Conservation (phyloP, 495 filamentous ascomycete species). For the Annulohypoxylon maeteangense region DNA sequence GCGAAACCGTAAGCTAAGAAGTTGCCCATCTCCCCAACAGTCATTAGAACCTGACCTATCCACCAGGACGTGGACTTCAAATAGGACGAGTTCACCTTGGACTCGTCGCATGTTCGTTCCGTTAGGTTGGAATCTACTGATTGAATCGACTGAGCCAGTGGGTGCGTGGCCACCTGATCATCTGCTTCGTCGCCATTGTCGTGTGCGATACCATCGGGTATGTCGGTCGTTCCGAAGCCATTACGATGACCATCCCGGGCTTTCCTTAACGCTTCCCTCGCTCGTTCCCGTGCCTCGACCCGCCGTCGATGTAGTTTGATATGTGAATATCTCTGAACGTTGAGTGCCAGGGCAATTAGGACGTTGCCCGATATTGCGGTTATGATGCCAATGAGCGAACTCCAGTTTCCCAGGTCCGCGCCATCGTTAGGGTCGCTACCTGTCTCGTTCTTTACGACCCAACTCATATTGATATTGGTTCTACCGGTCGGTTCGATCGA, state of each 20-base stretch:
- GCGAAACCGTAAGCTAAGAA: constrained; percentile 98
- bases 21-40: constrained; percentile 91
- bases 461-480: constrained; percentile 27
- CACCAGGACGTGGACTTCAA: constrained; percentile 95
- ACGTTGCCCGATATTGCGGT: constrained; percentile 92
- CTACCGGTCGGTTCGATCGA: constrained; percentile 32
- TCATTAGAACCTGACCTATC: constrained; percentile 90
- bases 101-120: constrained; percentile 48
- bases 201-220: constrained; percentile 28
- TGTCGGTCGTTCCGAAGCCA: constrained; percentile 39
- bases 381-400: constrained; percentile 91
- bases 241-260: constrained; percentile 48
- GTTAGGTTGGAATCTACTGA: constrained; percentile 56
- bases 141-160: constrained; percentile 58
- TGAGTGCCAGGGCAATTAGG: constrained; percentile 93
- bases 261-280: constrained; percentile 57
- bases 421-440: constrained; percentile 47
- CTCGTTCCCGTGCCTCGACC: constrained; percentile 58
- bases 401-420: constrained; percentile 76
- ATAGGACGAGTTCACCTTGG: constrained; percentile 64
- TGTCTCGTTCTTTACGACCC: constrained; percentile 49
- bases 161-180: constrained; percentile 57
- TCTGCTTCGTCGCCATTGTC: constrained; percentile 48
- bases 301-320: constrained; percentile 70
- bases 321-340: constrained; percentile 96